phyloP scores from a whole-genome alignment of 345 rosid species.

The Eucalyptus polybractea region DNA sequence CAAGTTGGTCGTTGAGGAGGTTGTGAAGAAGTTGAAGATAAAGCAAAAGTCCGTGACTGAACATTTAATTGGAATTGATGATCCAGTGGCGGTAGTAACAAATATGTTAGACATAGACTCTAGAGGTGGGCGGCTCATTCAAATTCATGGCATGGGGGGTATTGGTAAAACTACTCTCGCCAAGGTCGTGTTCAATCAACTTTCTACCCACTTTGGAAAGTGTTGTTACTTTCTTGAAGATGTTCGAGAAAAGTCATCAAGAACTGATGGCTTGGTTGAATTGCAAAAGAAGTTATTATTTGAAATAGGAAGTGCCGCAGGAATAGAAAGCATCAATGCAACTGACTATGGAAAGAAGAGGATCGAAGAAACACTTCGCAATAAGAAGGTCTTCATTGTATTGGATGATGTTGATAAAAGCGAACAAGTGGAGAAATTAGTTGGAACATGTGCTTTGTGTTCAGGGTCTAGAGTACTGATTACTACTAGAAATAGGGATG shows the following conservation, averaged over 20 bases:
- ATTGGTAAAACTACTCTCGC: background rate
- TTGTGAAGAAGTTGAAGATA: no score
- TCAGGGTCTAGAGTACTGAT: background rate
- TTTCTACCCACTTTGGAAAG: background rate
- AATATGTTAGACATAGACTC: no score
- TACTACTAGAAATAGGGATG: background rate
- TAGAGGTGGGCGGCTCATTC: rapidly evolving
- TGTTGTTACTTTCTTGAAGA: background rate
- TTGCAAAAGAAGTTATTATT: background rate
- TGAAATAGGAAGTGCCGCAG: background rate
- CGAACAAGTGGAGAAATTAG: background rate
- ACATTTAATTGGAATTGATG: no score
- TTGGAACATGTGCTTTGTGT: background rate
- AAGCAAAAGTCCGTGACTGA: no score
- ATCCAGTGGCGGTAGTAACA: no score
- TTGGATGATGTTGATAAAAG: background rate
- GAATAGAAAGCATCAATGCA: rapidly evolving
- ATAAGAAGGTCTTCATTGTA: background rate
- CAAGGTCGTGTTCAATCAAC: background rate
- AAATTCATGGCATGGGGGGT: background rate
- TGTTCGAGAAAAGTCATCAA: background rate
- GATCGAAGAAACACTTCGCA: background rate
- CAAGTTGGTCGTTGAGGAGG: no score
- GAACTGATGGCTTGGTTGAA: background rate
- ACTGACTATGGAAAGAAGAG: rapidly evolving